These are phyloP conservation scores for barley (Hordeum vulgare) DNA, from an alignment of 176 grass and related monocot species.

Conservation along the genomic window MorexV3_pseudomolecules_assembly NC_058519.1:217221145-217221644, in stretches of 20 bases:
- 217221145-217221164: not conserved
- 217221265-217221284: slow-evolving; percentile 86
- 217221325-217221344: slow-evolving; percentile 19
- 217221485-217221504: slow-evolving; percentile 94
- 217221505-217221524: not conserved
- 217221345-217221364: slow-evolving; percentile 33
- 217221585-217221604: slow-evolving; percentile 83
- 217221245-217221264: slow-evolving; percentile 51
- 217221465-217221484: slow-evolving; percentile 92
- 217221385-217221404: slow-evolving; percentile 67
- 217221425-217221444: slow-evolving; percentile 64
- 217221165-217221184: not conserved
- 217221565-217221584: slow-evolving; percentile 64
- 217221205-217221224: not conserved
- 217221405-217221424: slow-evolving; percentile 39
- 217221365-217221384: slow-evolving; percentile 64
- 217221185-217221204: not conserved
- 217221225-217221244: slow-evolving; percentile 16
- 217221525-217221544: slow-evolving; percentile 1
- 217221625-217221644: slow-evolving; percentile 59
- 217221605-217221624: slow-evolving; percentile 90
- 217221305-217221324: slow-evolving; percentile 19
- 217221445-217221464: slow-evolving; percentile 96
- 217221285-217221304: slow-evolving; percentile 50
- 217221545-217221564: slow-evolving; percentile 12